Evolutionary conservation across 2,329 filamentous ascomycete species (phyloP).

Genomic region (Talaromyces piceae): DNA sequence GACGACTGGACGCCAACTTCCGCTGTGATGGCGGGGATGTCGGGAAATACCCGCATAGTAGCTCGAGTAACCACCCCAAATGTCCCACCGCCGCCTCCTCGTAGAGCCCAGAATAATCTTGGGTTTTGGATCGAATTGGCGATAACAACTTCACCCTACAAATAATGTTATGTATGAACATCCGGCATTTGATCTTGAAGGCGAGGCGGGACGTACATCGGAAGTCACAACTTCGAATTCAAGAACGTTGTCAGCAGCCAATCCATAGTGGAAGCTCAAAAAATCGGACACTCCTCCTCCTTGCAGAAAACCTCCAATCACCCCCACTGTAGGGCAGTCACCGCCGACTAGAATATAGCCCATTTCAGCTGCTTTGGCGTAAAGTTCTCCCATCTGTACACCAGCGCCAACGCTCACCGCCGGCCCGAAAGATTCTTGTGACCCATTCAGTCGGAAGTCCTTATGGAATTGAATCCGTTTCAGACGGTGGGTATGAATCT

Average conservation of each 20-base stretch:
- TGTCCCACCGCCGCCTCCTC: constrained; percentile 48
- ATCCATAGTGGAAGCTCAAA: constrained; percentile 31
- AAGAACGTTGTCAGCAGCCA: constrained; percentile 39
- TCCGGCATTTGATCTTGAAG: not conserved
- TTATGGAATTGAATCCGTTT: constrained; percentile 11
- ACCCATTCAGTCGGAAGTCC: not conserved
- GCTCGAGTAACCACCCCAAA: constrained; percentile 34
- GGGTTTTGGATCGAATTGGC: constrained; percentile 13
- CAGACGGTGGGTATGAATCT: constrained; percentile 30
- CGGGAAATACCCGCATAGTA: not conserved
- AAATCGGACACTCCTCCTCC: constrained; percentile 49
- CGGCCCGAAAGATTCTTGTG: not conserved
- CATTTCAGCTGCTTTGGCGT: not conserved
- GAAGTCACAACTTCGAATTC: constrained; percentile 36
- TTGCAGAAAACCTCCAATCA: constrained; percentile 52
- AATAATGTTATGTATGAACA: not conserved
- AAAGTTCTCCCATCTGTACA: not conserved
- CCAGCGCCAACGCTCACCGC: constrained; percentile 1
- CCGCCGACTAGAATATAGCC: constrained; percentile 39
- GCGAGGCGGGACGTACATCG: constrained; percentile 13
- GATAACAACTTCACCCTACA: not conserved
- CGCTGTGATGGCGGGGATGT: not conserved
- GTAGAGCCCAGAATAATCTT: constrained; percentile 45
- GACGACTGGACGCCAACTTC: not conserved
- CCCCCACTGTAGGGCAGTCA: constrained; percentile 39